Evolutionary conservation across 2,329 filamentous ascomycete genomes (phyloP).

Genomic region (Xylariaceae sp.): DNA sequence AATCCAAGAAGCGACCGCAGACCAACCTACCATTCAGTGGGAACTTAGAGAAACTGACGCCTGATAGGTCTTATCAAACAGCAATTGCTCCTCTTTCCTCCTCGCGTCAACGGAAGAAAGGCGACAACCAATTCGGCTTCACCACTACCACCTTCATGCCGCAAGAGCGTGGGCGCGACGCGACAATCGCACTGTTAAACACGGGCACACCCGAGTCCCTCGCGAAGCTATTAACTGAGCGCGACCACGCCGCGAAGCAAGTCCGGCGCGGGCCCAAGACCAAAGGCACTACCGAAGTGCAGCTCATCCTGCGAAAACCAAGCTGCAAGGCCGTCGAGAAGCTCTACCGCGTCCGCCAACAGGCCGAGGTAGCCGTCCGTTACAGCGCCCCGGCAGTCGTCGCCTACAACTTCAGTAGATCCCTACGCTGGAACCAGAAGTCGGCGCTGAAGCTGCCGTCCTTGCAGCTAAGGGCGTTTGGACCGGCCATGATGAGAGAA

Average conservation of each 20-base stretch:
- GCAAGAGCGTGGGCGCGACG: conserved; percentile 21
- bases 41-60: conserved; percentile 3
- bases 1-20: neutral
- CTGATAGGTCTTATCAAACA: neutral
- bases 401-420: conserved; percentile 33
- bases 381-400: conserved; percentile 26
- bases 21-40: conserved; percentile 13
- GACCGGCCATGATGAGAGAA: neutral
- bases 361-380: conserved; percentile 25
- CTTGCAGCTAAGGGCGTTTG: conserved; percentile 22
- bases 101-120: neutral
- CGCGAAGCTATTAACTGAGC: conserved; percentile 19
- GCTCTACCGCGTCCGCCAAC: conserved; percentile 19
- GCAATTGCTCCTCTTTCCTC: neutral
- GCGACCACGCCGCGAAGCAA: conserved; percentile 26
- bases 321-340: conserved; percentile 25
- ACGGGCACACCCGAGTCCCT: conserved; percentile 26
- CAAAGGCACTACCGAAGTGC: conserved; percentile 28
- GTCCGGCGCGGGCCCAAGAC: conserved; percentile 23
- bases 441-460: conserved; percentile 18
- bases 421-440: conserved; percentile 27
- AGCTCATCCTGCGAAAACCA: conserved; percentile 29
- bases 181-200: conserved; percentile 26
- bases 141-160: conserved; percentile 25
- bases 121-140: neutral